These are phyloP conservation scores for Prunus salicina DNA, from an alignment of 306 rosid genomes.

Conservation along the genomic window DNA sequence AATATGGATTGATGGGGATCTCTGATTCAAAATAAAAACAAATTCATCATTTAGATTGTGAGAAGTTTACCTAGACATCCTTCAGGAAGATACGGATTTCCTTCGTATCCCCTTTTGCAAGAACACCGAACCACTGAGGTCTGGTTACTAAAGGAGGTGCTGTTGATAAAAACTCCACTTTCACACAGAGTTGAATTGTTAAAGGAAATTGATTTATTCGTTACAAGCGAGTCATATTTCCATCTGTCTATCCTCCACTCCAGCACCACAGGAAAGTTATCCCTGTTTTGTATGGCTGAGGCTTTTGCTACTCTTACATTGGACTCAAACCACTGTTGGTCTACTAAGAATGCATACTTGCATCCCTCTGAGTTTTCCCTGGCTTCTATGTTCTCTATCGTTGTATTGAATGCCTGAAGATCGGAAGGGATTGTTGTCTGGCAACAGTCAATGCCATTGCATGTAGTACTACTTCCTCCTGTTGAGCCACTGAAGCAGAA, in stretches of 20 bases:
- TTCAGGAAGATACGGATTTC: conserved; percentile 5
- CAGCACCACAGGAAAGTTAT: neutral
- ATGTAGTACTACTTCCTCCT: neutral
- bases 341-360: neutral
- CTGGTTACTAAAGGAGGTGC: neutral
- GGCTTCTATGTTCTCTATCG: neutral
- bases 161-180: neutral
- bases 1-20: too few species aligned
- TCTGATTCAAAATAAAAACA: neutral
- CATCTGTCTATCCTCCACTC: neutral
- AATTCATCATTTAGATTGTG: neutral
- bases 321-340: neutral
- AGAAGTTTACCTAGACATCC: conserved; percentile 4
- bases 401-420: neutral
- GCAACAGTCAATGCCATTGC: conserved; percentile 6
- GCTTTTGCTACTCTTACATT: neutral
- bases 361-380: neutral
- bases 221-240: neutral
- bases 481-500: neutral
- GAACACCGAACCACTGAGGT: neutral
- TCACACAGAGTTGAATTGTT: neutral
- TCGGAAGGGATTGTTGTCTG: conserved; percentile 1
- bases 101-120: neutral
- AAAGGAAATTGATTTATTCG: neutral
- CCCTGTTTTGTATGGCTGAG: neutral